Conservation (phyloP, 2,329 filamentous ascomycete species). For the Akanthomyces uredinophilus region DNA sequence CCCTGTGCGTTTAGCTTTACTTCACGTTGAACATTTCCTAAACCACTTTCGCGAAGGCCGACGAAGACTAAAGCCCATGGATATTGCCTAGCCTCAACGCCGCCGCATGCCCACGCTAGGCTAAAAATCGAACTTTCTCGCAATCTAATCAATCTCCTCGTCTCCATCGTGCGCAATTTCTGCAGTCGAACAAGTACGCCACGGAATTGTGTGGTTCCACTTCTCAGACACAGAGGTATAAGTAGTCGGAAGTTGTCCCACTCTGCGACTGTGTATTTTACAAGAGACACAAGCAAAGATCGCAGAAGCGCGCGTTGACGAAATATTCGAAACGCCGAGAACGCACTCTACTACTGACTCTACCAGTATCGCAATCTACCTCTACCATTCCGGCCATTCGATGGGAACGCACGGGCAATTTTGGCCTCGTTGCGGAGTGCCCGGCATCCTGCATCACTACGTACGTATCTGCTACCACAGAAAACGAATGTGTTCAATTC, state of each 20-base stretch:
- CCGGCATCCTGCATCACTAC: constrained; percentile 30
- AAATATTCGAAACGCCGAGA: too few relatives aligned
- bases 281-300: background rate
- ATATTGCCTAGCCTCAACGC: background rate
- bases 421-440: constrained; percentile 29
- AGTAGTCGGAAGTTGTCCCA: too few relatives aligned
- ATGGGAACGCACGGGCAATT: constrained; percentile 25
- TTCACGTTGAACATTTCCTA: too few relatives aligned
- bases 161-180: background rate
- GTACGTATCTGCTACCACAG: constrained; percentile 18
- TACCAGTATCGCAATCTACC: background rate
- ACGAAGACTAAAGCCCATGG: background rate
- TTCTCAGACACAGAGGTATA: background rate
- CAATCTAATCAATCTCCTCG: background rate
- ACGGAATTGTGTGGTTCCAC: background rate
- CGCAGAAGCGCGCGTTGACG: background rate
- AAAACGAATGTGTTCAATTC: background rate
- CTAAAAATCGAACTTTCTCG: background rate
- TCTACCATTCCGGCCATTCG: background rate
- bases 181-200: too few relatives aligned
- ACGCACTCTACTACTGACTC: background rate
- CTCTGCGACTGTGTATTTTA: too few relatives aligned
- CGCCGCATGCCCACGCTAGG: background rate
- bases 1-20: too few relatives aligned
- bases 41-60: too few relatives aligned